Evolutionary conservation across 1,139 yeast genomes (phyloP).

Genomic region (Saccharomyces hybrid): DNA sequence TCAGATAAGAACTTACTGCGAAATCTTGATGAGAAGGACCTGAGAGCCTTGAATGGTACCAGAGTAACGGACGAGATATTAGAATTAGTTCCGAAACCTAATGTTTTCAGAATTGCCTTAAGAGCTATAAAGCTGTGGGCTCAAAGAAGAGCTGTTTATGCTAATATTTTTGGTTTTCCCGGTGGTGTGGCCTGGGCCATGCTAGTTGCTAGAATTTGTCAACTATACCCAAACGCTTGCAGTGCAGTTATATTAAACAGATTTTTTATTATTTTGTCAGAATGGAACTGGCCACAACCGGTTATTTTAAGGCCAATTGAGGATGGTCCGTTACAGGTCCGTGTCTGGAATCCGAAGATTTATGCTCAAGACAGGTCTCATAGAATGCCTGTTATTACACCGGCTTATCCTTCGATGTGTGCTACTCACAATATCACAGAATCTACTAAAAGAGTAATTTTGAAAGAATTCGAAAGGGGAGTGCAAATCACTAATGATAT

Average conservation of each 20-base stretch:
- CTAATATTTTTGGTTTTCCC: slow-evolving; percentile 92
- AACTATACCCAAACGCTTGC: slow-evolving; percentile 90
- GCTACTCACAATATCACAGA: slow-evolving; percentile 92
- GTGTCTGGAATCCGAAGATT: slow-evolving; percentile 93
- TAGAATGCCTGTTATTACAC: slow-evolving; percentile 97
- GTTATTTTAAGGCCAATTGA: slow-evolving; percentile 85
- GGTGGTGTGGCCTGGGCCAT: slow-evolving; percentile 99
- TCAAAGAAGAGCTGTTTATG: slow-evolving; percentile 86
- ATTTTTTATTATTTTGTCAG: slow-evolving; percentile 73
- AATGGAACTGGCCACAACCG: slow-evolving; percentile 99
- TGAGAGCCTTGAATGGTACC: slow-evolving; percentile 87
- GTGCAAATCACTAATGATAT: slow-evolving; percentile 64
- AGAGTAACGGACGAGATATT: slow-evolving; percentile 94
- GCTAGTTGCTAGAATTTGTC: slow-evolving; percentile 95
- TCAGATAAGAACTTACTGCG: slow-evolving; percentile 77
- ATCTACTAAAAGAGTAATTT: slow-evolving; percentile 75
- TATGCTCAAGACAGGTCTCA: slow-evolving; percentile 85
- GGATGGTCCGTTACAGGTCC: slow-evolving; percentile 92
- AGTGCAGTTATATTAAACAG: slow-evolving; percentile 84
- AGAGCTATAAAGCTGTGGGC: slow-evolving; percentile 97
- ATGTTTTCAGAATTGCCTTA: slow-evolving; percentile 85
- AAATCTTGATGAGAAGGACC: slow-evolving; percentile 83
- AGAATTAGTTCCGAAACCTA: slow-evolving; percentile 81
- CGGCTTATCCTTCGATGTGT: slow-evolving; percentile 99
- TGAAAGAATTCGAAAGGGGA: slow-evolving; percentile 71